Evolutionary conservation across 176 grass and related monocot species (phyloP), one percentile per base, ranked within the genome.

Genomic region (Bromus sterilis): DNA sequence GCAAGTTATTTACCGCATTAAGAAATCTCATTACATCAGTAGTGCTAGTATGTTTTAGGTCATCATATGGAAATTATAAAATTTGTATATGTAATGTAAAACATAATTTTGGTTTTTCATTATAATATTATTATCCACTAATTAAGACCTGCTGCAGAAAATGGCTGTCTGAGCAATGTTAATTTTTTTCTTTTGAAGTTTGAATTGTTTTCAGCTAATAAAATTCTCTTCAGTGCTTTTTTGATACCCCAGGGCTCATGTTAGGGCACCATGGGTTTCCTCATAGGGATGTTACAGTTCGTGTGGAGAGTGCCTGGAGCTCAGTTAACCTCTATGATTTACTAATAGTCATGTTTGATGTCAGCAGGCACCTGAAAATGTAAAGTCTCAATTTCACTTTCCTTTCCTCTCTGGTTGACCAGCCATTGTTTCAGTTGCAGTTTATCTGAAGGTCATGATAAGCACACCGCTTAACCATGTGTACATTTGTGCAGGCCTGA

Each of bases 201-300:
- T 82, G 55, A 57, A 37, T 71, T 86, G 30, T 66, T 68, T 78
- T 59, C 79, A 83, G 77, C 75, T 86, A 43, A 80, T 39, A 83
- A 69, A 83, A 65, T 80, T 80, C 15, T 75, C 48, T 78, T 43
- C 88, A 98, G 95, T 98, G 92, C 70, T 98, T 98, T 29, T 98
- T 98, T 93, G 95, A 98, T 59, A 98, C 92, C 42, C 95, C 95
- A 84, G 95, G 95, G 21, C 87, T 95, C 70, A 89, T 94, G 88
- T 82, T 98, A 67, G 95, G 90, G 71, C 90, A 95, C 83, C 86
- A 95, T 86, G 95, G 90, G 83, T 82, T 95, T 58, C 95, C 95
- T 74, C 71, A 91, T 65, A 86, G 88, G 71, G 95, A 95, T 91
- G 84, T 98, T 61, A 89, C 78, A 16, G 86, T 98, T 88, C 92